Base-by-base conservation (phyloP, 306 rosid species). In the Castanea sativa region DNA sequence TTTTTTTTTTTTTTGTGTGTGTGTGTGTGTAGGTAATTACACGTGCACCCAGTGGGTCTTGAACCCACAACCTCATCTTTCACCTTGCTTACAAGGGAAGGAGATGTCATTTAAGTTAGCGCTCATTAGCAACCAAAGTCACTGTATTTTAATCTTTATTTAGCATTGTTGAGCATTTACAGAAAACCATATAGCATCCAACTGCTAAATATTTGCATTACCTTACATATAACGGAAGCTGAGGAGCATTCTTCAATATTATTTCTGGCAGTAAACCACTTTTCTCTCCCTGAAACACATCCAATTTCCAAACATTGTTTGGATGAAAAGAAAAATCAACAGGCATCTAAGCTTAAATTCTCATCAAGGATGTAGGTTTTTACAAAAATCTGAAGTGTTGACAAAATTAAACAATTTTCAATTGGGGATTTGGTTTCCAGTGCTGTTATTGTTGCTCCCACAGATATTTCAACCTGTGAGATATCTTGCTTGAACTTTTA, bases 241-340 rank as follows among this genome's bases (percentile, higher is more conserved):
- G 83, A 38, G 90, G 82, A 79, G 90, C 80, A 84, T 75, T 79
- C 84, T 88, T 87, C 79, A 82, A 32, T 55, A 84, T 38, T 32
- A 73, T 27, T 52, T 86, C 87, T 4, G 82, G 82, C 70, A 82
- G 73, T 33, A 84, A 63, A 59, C 72, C 79, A 73, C n/a, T 68
- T 69, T 74, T 81, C 78, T 77, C 92, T 76, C 81, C 90, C 92
- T 89, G 89, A 74, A 79, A 86, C 68, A 74, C 87, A 80, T 84
- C 64, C 77, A 64, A 79, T 33, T 23, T 77, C 55, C 71, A 82
- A 85, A 43, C 51, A 75, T 77, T 73, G 38, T 60, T 15, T 56
- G 25, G 18, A 51, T 61, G 57, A 68, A 25, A 19, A 1, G 69
- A 69, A 16, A 52, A 25, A 21, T 73, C 43, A 75, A 45, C 30